These are phyloP conservation scores for Wickerhamiella bombiphila DNA, from an alignment of 805 yeast genomes.

Conservation along the genomic window DNA sequence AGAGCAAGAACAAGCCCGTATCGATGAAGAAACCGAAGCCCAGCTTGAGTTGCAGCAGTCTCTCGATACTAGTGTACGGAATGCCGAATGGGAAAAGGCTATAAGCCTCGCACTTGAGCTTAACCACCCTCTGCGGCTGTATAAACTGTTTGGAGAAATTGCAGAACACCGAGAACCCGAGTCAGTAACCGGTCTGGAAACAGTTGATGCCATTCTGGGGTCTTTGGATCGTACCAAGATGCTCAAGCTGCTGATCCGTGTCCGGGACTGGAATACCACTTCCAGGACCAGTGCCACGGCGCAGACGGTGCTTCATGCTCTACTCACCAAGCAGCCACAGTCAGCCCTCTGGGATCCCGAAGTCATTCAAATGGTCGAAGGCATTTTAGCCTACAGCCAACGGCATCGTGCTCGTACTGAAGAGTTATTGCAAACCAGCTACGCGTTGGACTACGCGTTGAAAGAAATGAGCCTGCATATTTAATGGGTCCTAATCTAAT, in stretches of 20 bases:
- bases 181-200: slow-evolving; percentile 40
- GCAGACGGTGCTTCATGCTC: slow-evolving; percentile 56
- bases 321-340: slow-evolving; percentile 39
- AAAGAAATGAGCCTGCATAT: slow-evolving; percentile 35
- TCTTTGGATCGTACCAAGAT: slow-evolving; percentile 47
- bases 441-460: slow-evolving; percentile 67
- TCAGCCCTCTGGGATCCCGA: slow-evolving; percentile 47
- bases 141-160: slow-evolving; percentile 56
- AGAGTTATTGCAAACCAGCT: slow-evolving; percentile 73
- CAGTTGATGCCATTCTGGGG: slow-evolving; percentile 50
- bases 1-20: slow-evolving; percentile 46
- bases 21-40: slow-evolving; percentile 35
- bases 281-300: slow-evolving; percentile 66
- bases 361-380: slow-evolving; percentile 53
- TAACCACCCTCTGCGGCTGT: slow-evolving; percentile 80
- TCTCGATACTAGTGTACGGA: slow-evolving; percentile 54
- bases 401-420: slow-evolving; percentile 71
- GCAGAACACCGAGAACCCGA: slow-evolving; percentile 32
- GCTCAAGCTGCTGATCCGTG: slow-evolving; percentile 46
- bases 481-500: neutral
- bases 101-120: slow-evolving; percentile 70
- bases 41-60: slow-evolving; percentile 84
- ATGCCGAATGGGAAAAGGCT: slow-evolving; percentile 78
- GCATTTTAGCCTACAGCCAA: slow-evolving; percentile 77
- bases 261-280: slow-evolving; percentile 92